These are phyloP conservation scores for Guadua angustifolia DNA, from an alignment of 176 grass and related monocot genomes.

Conservation along the genomic window DNA sequence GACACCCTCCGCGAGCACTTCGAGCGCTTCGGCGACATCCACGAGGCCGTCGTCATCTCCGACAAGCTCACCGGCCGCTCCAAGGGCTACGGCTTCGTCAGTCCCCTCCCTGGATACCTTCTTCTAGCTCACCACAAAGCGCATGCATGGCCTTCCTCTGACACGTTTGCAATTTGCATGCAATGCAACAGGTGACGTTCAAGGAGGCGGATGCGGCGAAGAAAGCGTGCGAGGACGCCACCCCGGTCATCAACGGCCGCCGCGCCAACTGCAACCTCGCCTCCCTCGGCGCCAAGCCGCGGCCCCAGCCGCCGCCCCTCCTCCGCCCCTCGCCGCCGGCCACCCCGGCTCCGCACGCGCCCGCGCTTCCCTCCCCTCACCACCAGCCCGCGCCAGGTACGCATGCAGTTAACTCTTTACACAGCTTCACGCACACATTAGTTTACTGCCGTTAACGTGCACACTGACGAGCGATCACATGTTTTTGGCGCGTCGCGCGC, in stretches of 20 bases:
- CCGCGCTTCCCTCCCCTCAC: slow-evolving; percentile 53
- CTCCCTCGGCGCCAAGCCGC: slow-evolving; percentile 91
- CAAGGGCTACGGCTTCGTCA: slow-evolving; percentile 98
- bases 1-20: slow-evolving; percentile 95
- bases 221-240: slow-evolving; percentile 91
- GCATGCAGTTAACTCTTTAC: not conserved
- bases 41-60: slow-evolving; percentile 98
- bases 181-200: slow-evolving; percentile 75
- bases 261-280: slow-evolving; percentile 99
- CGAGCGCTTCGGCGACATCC: slow-evolving; percentile 86
- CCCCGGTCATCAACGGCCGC: slow-evolving; percentile 88
- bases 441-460: slow-evolving; percentile 25
- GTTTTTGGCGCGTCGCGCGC: slow-evolving; percentile 6
- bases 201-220: slow-evolving; percentile 93
- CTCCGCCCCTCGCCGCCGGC: slow-evolving; percentile 67
- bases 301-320: slow-evolving; percentile 50
- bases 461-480: slow-evolving; percentile 41
- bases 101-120: not conserved
- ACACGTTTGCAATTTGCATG: not conserved
- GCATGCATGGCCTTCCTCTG: not conserved
- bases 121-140: too few relatives aligned
- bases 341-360: slow-evolving; percentile 50
- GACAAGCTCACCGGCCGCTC: slow-evolving; percentile 98
- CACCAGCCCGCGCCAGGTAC: slow-evolving; percentile 59
- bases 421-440: not conserved